A percentile compares a stretch with the other conserved stretches of the same genome.
Conservation (phyloP, 164 flowering plant genomes). For the Santalum album region DNA sequence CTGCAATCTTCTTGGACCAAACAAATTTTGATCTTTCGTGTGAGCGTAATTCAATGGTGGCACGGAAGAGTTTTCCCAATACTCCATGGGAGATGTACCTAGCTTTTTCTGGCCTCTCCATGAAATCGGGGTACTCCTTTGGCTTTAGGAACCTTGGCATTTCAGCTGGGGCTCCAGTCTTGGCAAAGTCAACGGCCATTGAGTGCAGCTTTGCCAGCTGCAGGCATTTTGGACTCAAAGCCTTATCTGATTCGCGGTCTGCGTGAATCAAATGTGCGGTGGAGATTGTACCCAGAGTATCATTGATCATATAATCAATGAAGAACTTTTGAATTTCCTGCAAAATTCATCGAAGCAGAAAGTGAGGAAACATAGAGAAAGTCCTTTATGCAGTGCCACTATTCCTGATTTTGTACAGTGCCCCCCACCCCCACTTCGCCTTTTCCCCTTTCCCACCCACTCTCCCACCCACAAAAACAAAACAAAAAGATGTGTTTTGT, state of each 20-base stretch:
- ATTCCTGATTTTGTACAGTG: no score
- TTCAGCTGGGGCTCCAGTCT: slow-evolving; percentile 92
- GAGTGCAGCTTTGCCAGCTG: slow-evolving; percentile 79
- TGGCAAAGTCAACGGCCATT: slow-evolving; percentile 92
- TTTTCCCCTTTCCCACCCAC: no score
- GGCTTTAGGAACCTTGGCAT: slow-evolving; percentile 72
- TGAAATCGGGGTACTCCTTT: slow-evolving; percentile 77
- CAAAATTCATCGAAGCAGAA: slow-evolving; percentile 9
- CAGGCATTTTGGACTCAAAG: slow-evolving; percentile 66
- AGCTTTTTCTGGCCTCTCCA: slow-evolving; percentile 66
- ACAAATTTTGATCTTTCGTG: slow-evolving; percentile 14
- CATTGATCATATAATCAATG: slow-evolving; percentile 86
- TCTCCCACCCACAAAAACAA: no score
- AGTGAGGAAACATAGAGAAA: no score
- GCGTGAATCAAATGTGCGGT: slow-evolving; percentile 78
- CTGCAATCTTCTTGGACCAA: slow-evolving; percentile 24
- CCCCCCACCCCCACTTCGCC: no score
- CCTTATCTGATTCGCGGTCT: slow-evolving; percentile 71
- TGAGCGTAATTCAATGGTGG: slow-evolving; percentile 19
- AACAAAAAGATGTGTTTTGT: no score
- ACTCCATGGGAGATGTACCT: slow-evolving; percentile 51
- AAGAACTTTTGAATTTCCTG: slow-evolving; percentile 91
- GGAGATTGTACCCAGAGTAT: slow-evolving; percentile 69
- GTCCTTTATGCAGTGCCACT: no score
- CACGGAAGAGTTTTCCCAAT: slow-evolving; percentile 82